These are phyloP conservation scores for Podospora fimiseda DNA, from an alignment of 495 filamentous ascomycete genomes.

Conservation along the genomic window DNA sequence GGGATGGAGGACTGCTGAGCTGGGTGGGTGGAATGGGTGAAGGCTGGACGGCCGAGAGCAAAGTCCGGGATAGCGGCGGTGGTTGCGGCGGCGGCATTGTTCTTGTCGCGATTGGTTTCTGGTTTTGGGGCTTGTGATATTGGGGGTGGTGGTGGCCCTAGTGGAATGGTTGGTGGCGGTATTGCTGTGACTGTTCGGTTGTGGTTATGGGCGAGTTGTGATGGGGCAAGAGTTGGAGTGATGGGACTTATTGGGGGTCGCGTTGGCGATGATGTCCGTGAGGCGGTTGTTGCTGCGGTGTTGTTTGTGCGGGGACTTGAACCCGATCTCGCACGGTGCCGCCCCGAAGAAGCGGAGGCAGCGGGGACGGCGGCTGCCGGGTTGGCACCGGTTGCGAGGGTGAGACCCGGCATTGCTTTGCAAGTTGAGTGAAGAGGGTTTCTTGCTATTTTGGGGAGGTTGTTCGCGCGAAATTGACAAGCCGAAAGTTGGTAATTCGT, in stretches of 20 bases:
- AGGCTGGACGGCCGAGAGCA: slow-evolving; percentile 26
- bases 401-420: slow-evolving; percentile 25
- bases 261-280: slow-evolving; percentile 6
- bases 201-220: slow-evolving; percentile 8
- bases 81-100: neutral
- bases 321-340: neutral
- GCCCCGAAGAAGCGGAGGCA: neutral
- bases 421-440: neutral
- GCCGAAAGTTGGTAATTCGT: neutral
- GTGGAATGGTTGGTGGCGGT: slow-evolving; percentile 1
- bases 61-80: slow-evolving; percentile 18
- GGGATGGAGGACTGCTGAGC: slow-evolving; percentile 27
- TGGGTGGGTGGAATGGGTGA: slow-evolving; percentile 38
- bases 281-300: slow-evolving; percentile 2
- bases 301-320: neutral
- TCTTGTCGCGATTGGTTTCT: slow-evolving; percentile 1
- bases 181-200: neutral
- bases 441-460: neutral
- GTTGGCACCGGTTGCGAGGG: slow-evolving; percentile 13
- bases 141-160: neutral
- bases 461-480: neutral
- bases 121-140: neutral
- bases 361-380: slow-evolving; percentile 4
- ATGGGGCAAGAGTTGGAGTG: slow-evolving; percentile 32
- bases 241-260: slow-evolving; percentile 40